Evolutionary conservation across 768 basidiomycete species (phyloP).

Genomic region (Amanita jacksonii): DNA sequence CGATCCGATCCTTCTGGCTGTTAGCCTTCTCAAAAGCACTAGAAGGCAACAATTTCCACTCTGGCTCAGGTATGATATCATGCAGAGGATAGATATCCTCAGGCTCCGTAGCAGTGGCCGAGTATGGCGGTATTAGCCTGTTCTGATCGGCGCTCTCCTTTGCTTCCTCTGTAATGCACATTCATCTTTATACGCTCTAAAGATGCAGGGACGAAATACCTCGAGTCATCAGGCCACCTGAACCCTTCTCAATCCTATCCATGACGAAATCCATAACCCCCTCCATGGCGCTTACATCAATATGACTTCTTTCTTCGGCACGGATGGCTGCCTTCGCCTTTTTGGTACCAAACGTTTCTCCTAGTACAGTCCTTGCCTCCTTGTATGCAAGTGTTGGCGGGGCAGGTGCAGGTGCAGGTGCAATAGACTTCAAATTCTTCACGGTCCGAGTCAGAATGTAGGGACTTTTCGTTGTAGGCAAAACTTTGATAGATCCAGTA

Average conservation of each 20-base stretch:
- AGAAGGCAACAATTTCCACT: constrained; percentile 65
- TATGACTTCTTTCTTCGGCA: constrained; percentile 80
- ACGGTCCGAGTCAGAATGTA: constrained; percentile 65
- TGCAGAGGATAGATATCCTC: constrained; percentile 69
- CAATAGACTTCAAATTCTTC: constrained; percentile 80
- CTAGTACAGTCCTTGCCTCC: constrained; percentile 67
- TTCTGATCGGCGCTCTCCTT: constrained; percentile 52
- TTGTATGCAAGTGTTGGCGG: constrained; percentile 44
- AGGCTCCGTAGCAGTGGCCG: constrained; percentile 54
- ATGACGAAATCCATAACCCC: constrained; percentile 74
- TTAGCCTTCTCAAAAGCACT: constrained; percentile 43
- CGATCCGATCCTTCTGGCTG: constrained; percentile 37
- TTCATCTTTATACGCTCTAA: constrained; percentile 3
- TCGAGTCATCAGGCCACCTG: constrained; percentile 54
- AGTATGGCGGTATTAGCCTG: constrained; percentile 71
- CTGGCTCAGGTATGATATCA: constrained; percentile 69
- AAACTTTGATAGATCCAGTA: constrained; percentile 60
- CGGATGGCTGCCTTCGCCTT: constrained; percentile 84
- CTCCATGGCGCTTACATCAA: constrained; percentile 85
- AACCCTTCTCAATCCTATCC: constrained; percentile 70
- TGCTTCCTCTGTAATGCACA: constrained; percentile 49
- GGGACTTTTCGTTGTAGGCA: constrained; percentile 57
- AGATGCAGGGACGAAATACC: constrained; percentile 34
- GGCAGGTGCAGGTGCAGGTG: constrained; percentile 37
- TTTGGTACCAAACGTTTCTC: constrained; percentile 91